Evolutionary conservation across 805 yeast species (phyloP).

Genomic region (Cephaloascus albidus): DNA sequence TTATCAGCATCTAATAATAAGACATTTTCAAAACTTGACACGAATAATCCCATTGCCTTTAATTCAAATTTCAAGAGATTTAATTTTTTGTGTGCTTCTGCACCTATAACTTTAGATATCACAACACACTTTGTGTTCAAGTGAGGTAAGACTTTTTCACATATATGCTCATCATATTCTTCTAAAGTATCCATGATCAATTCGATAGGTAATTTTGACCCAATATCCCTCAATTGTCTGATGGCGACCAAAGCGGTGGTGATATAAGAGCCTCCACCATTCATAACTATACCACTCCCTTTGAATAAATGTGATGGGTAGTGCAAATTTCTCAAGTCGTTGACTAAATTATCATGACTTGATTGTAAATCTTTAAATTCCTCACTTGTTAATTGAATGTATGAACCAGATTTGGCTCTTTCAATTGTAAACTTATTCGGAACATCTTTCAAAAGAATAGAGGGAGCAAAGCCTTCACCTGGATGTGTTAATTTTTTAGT

Average conservation of each 20-base stretch:
- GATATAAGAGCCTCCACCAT: constrained; percentile 16
- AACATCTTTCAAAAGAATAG: background rate
- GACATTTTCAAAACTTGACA: constrained; percentile 22
- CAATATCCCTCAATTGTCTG: constrained; percentile 19
- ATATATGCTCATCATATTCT: constrained; percentile 16
- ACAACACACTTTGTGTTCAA: constrained; percentile 18
- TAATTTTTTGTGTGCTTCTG: constrained; percentile 9
- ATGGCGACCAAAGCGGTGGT: constrained; percentile 19
- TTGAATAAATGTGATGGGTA: constrained; percentile 15
- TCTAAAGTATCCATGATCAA: constrained; percentile 15
- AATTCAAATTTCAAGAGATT: constrained; percentile 14
- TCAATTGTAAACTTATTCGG: background rate
- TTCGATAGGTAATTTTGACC: constrained; percentile 24
- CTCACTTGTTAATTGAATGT: constrained; percentile 1
- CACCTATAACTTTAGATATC: constrained; percentile 15
- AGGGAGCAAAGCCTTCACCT: background rate
- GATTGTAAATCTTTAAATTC: constrained; percentile 12
- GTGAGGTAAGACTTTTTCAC: constrained; percentile 15
- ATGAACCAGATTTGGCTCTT: background rate
- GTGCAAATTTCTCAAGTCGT: constrained; percentile 13
- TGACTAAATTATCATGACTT: constrained; percentile 17
- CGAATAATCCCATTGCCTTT: constrained; percentile 21
- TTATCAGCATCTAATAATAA: constrained; percentile 24
- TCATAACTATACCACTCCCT: constrained; percentile 24
- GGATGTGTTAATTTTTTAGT: background rate